Conservation (phyloP, 805 yeast species). For the Cyberlindnera suaveolens region DNA sequence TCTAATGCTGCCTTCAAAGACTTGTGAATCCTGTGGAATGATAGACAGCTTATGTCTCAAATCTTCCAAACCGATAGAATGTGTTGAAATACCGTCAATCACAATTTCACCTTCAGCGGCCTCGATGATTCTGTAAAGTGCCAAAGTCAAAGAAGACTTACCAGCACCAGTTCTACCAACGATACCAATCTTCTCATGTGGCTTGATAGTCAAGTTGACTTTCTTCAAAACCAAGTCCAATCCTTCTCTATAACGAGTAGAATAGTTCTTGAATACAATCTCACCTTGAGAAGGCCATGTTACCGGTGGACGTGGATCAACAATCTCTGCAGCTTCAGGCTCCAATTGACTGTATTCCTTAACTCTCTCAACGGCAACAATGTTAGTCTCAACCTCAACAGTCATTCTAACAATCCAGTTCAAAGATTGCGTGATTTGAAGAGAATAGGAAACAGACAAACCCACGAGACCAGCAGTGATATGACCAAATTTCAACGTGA, state of each 20-base stretch:
- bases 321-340: conserved; percentile 78
- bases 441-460: conserved; percentile 85
- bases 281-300: conserved; percentile 73
- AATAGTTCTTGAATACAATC: conserved; percentile 61
- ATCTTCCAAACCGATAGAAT: conserved; percentile 67
- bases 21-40: conserved; percentile 93
- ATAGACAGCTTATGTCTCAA: conserved; percentile 73
- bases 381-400: conserved; percentile 95
- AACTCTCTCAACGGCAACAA: conserved; percentile 93
- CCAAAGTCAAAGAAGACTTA: conserved; percentile 77
- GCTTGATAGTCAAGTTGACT: conserved; percentile 55
- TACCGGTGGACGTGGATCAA: conserved; percentile 61
- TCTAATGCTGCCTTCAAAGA: conserved; percentile 79
- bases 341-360: conserved; percentile 75
- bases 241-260: conserved; percentile 80
- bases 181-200: conserved; percentile 85
- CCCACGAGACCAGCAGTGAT: conserved; percentile 92
- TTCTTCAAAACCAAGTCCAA: conserved; percentile 73
- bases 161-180: conserved; percentile 99
- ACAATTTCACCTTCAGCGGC: conserved; percentile 60
- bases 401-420: conserved; percentile 99
- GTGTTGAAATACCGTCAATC: conserved; percentile 66
- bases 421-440: conserved; percentile 87
- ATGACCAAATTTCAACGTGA: conserved; percentile 50
- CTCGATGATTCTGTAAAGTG: conserved; percentile 82